These are phyloP conservation scores for Zopfochytrium polystomum DNA, from an alignment of 371 early-diverging fungal species.

Conservation along the genomic window DNA sequence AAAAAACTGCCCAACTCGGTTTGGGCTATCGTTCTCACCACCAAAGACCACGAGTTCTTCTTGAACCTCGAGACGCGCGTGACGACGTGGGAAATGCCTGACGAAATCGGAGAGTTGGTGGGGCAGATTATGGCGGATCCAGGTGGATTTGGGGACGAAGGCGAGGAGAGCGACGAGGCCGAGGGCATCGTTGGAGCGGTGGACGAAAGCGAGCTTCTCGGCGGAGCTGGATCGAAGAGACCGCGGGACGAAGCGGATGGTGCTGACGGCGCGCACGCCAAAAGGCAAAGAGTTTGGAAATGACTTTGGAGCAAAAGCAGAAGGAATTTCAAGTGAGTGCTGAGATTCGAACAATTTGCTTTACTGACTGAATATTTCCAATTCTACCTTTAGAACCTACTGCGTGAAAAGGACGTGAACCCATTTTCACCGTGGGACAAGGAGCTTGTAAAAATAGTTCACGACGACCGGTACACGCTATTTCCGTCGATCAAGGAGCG, in stretches of 20 bases:
- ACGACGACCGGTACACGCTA: constrained; percentile 53
- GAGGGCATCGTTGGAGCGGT: constrained; percentile 25
- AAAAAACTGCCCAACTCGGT: constrained; percentile 61
- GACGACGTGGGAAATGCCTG: constrained; percentile 68
- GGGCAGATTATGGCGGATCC: constrained; percentile 39
- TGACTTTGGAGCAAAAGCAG: constrained; percentile 37
- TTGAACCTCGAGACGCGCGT: constrained; percentile 65
- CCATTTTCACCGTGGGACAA: constrained; percentile 73
- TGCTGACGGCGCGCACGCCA: not conserved
- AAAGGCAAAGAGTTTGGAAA: constrained; percentile 37
- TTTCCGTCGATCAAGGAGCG: constrained; percentile 48
- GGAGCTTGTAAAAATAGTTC: constrained; percentile 58
- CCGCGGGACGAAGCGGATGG: not conserved
- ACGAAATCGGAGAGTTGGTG: constrained; percentile 44
- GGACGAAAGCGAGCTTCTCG: constrained; percentile 21
- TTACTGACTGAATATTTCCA: not conserved
- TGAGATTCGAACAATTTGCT: not conserved
- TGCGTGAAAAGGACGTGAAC: constrained; percentile 64
- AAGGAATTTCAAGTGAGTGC: too few species aligned
- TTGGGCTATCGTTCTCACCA: constrained; percentile 76
- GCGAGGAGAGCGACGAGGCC: constrained; percentile 19
- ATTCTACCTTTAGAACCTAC: constrained; percentile 50
- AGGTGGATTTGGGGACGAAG: constrained; percentile 18
- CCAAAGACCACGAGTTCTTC: constrained; percentile 69
- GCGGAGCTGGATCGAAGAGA: constrained; percentile 17